A percentile compares a stretch with the other conserved stretches of the same genome.
Conservation (phyloP, 805 yeast species). For the Tetrapisispora pingtungensis region DNA sequence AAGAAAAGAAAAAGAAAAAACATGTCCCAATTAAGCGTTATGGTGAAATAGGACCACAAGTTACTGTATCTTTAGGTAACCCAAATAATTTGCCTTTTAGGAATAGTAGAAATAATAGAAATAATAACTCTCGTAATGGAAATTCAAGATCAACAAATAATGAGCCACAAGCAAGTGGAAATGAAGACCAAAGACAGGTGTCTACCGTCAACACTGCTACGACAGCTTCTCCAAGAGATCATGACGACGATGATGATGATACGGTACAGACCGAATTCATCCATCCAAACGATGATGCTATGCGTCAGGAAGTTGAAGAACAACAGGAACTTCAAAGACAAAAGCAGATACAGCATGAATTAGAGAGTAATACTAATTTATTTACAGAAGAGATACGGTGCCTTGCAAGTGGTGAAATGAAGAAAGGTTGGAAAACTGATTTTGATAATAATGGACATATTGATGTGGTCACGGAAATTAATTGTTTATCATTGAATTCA, state of each 20-base stretch:
- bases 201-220: neutral
- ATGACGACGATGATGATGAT: slow-evolving; percentile 29
- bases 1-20: slow-evolving; percentile 31
- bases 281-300: slow-evolving; percentile 30
- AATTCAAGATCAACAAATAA: neutral
- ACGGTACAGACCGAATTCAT: slow-evolving; percentile 21
- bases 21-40: slow-evolving; percentile 27
- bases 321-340: slow-evolving; percentile 27
- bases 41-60: slow-evolving; percentile 32
- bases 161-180: no score
- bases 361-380: slow-evolving; percentile 32
- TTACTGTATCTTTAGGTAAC: slow-evolving; percentile 28
- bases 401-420: slow-evolving; percentile 69
- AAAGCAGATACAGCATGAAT: slow-evolving; percentile 24
- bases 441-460: slow-evolving; percentile 68
- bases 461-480: slow-evolving; percentile 66
- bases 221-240: slow-evolving; percentile 17
- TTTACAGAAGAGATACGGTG: slow-evolving; percentile 67
- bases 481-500: slow-evolving; percentile 49
- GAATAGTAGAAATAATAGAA: neutral
- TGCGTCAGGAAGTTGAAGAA: slow-evolving; percentile 26
- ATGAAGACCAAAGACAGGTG: neutral
- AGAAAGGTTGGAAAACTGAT: slow-evolving; percentile 93
- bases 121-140: neutral
- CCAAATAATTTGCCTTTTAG: slow-evolving; percentile 21